Conservation (phyloP, 2,329 filamentous ascomycete genomes). For the Orbilia quercus region DNA sequence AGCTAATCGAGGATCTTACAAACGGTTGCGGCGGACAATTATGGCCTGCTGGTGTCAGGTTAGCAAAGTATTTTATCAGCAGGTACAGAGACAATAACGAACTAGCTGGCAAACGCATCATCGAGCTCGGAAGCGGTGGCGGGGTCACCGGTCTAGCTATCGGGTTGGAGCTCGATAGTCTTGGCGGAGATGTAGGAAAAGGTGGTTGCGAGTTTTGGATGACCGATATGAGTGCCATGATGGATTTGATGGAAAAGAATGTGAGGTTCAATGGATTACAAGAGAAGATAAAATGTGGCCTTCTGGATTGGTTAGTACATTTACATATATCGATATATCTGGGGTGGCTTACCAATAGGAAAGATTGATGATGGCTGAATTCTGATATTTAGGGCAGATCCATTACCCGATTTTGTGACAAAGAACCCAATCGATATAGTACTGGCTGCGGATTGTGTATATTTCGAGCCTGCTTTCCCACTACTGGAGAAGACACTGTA, state of each 20-base stretch:
- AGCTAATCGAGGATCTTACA: conserved; percentile 84
- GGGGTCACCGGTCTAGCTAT: conserved; percentile 79
- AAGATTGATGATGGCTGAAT: background rate
- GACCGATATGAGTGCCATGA: conserved; percentile 89
- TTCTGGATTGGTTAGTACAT: conserved; percentile 80
- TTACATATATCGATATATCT: conserved; percentile 60
- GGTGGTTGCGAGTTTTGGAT: conserved; percentile 73
- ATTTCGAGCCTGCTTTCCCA: conserved; percentile 95
- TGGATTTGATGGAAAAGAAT: conserved; percentile 85
- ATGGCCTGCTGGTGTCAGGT: conserved; percentile 92
- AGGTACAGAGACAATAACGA: conserved; percentile 53
- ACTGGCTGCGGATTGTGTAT: conserved; percentile 95
- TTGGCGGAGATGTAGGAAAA: conserved; percentile 48
- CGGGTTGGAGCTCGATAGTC: conserved; percentile 42
- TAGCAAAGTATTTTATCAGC: conserved; percentile 85
- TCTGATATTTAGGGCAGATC: conserved; percentile 68
- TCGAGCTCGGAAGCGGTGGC: conserved; percentile 92
- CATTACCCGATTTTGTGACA: conserved; percentile 68
- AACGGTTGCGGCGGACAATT: conserved; percentile 92
- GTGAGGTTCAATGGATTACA: conserved; percentile 81
- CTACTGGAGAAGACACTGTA: conserved; percentile 81
- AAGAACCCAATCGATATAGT: conserved; percentile 78
- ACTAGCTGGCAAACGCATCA: conserved; percentile 58
- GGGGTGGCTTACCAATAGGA: background rate
- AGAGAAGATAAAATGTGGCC: conserved; percentile 71